Evolutionary conservation across 2,329 filamentous ascomycete species (phyloP).

Genomic region (Pseudogymnoascus sp.): DNA sequence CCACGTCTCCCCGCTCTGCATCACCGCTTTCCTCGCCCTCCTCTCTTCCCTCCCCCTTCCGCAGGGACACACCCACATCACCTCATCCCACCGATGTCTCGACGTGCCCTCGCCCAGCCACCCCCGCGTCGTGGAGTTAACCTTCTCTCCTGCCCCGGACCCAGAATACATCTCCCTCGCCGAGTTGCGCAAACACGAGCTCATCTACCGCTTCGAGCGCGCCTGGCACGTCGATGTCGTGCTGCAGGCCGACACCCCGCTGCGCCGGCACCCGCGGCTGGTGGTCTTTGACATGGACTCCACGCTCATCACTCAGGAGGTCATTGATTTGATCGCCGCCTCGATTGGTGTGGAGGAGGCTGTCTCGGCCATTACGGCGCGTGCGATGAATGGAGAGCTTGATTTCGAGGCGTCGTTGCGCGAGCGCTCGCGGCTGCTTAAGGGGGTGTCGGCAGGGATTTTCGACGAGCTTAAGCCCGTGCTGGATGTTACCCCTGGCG

Average conservation of each 20-base stretch:
- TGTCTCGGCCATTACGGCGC: slow-evolving; percentile 82
- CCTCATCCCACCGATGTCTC: slow-evolving; percentile 57
- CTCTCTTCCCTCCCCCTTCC: slow-evolving; percentile 55
- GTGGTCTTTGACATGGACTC: slow-evolving; percentile 99
- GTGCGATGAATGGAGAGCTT: slow-evolving; percentile 92
- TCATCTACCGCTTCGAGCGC: slow-evolving; percentile 74
- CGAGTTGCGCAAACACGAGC: slow-evolving; percentile 71
- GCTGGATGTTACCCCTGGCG: slow-evolving; percentile 76
- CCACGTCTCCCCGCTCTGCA: slow-evolving; percentile 56
- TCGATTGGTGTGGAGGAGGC: slow-evolving; percentile 73
- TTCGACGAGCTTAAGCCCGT: slow-evolving; percentile 69
- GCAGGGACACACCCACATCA: slow-evolving; percentile 40
- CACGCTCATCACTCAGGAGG: slow-evolving; percentile 93
- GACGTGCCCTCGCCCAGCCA: slow-evolving; percentile 43
- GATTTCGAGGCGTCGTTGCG: slow-evolving; percentile 82
- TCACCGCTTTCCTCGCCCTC: slow-evolving; percentile 58
- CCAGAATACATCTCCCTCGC: slow-evolving; percentile 56
- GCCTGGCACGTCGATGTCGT: slow-evolving; percentile 85
- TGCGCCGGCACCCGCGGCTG: slow-evolving; percentile 71
- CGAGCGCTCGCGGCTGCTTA: slow-evolving; percentile 71
- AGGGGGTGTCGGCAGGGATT: slow-evolving; percentile 69
- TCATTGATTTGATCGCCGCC: slow-evolving; percentile 89
- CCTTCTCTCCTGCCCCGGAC: slow-evolving; percentile 51
- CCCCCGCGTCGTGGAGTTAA: slow-evolving; percentile 59
- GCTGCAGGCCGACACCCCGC: slow-evolving; percentile 65